These are phyloP conservation scores for Aspergillus chevalieri DNA, from an alignment of 2,329 filamentous ascomycete genomes.

Conservation along the genomic window DNA sequence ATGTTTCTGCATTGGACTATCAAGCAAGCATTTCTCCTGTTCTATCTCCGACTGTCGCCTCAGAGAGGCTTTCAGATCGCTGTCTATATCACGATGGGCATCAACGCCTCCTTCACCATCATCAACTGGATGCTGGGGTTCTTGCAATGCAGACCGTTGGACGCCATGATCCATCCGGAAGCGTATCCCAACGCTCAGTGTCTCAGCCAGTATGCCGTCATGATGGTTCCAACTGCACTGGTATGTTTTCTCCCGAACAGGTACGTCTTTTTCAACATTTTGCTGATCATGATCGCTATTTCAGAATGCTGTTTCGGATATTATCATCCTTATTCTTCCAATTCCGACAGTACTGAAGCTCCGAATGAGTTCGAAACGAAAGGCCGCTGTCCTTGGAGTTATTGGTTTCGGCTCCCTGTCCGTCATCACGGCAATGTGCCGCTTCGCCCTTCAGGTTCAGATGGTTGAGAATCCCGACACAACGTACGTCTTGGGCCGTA, in stretches of 20 bases:
- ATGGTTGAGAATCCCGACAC: neutral
- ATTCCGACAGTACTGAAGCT: neutral
- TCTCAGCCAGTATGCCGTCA: neutral
- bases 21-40: constrained; percentile 6
- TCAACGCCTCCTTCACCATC: neutral
- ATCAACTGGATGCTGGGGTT: neutral
- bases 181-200: neutral
- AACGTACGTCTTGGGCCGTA: neutral
- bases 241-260: neutral
- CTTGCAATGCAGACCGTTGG: neutral
- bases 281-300: neutral
- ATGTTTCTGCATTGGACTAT: constrained; percentile 7
- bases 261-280: neutral
- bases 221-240: neutral
- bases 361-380: neutral
- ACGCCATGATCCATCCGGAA: neutral
- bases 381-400: neutral
- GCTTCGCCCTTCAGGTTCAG: neutral
- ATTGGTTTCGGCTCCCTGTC: neutral
- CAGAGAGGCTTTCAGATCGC: neutral
- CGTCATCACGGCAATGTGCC: neutral
- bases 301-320: neutral
- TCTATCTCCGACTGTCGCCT: constrained; percentile 6
- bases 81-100: neutral
- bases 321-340: neutral